Evolutionary conservation across 129 eudicot genomes (phyloP).

Genomic region (Flaveria sonorensis): DNA sequence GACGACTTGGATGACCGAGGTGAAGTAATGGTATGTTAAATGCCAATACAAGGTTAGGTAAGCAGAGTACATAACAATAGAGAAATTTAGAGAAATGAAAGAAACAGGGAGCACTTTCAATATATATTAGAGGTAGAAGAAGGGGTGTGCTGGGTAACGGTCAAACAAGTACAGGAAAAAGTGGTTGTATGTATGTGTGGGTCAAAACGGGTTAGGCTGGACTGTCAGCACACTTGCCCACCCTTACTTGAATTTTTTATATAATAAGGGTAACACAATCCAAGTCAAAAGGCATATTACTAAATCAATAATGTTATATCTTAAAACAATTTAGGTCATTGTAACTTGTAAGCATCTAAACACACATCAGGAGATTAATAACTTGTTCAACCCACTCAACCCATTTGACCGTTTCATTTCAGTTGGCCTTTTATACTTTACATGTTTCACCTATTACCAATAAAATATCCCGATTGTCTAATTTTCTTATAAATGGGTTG

Average conservation of each 20-base stretch:
- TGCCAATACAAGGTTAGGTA: slow-evolving; percentile 10
- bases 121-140: background rate
- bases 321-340: background rate
- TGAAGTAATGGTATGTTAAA: background rate
- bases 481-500: background rate
- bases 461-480: background rate
- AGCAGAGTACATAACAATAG: background rate
- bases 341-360: background rate
- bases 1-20: background rate
- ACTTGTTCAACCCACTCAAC: background rate
- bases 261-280: background rate
- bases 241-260: background rate
- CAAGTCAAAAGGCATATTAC: background rate
- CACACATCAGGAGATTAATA: background rate
- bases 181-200: background rate
- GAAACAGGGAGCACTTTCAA: background rate
- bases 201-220: slow-evolving; percentile 3
- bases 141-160: background rate
- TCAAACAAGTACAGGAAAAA: background rate
- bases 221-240: background rate
- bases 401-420: background rate
- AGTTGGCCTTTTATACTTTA: too few species aligned
- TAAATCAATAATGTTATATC: background rate
- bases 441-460: background rate
- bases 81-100: background rate